Evolutionary conservation across 768 basidiomycete species (phyloP).

Genomic region (Tylopilus subfusipes): DNA sequence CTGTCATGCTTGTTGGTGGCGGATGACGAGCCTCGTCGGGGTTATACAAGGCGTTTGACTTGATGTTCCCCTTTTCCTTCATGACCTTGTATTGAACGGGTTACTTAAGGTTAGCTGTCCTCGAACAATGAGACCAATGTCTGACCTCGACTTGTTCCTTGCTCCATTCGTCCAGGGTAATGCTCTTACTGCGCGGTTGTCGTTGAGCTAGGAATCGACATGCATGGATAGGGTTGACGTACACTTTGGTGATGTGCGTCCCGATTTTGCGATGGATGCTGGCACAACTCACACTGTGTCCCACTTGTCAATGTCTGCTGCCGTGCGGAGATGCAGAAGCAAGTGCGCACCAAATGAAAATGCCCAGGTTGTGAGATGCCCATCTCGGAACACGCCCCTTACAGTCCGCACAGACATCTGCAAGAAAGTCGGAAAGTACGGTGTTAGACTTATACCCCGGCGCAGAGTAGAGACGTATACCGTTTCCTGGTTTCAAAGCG

Average conservation of each 20-base stretch:
- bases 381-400: constrained; percentile 83
- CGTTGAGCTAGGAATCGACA: background rate
- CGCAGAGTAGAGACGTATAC: constrained; percentile 37
- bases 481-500: constrained; percentile 72
- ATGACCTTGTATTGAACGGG: constrained; percentile 52
- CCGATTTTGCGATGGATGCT: constrained; percentile 93
- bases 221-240: constrained; percentile 29
- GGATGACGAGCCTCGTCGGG: constrained; percentile 81
- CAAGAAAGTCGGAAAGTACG: constrained; percentile 8
- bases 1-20: constrained; percentile 76
- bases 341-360: constrained; percentile 73
- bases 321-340: background rate
- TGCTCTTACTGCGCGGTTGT: constrained; percentile 63
- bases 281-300: constrained; percentile 76
- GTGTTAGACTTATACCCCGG: background rate
- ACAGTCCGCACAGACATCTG: constrained; percentile 92
- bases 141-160: constrained; percentile 86
- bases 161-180: constrained; percentile 84
- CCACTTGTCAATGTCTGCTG: constrained; percentile 7
- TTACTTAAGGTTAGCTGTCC: constrained; percentile 11
- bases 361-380: constrained; percentile 86
- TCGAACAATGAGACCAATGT: constrained; percentile 8
- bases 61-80: constrained; percentile 76
- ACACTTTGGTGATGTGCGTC: constrained; percentile 93
- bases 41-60: constrained; percentile 77